Base-by-base conservation (phyloP, 805 yeast species). In the Nakazawaea holstii region DNA sequence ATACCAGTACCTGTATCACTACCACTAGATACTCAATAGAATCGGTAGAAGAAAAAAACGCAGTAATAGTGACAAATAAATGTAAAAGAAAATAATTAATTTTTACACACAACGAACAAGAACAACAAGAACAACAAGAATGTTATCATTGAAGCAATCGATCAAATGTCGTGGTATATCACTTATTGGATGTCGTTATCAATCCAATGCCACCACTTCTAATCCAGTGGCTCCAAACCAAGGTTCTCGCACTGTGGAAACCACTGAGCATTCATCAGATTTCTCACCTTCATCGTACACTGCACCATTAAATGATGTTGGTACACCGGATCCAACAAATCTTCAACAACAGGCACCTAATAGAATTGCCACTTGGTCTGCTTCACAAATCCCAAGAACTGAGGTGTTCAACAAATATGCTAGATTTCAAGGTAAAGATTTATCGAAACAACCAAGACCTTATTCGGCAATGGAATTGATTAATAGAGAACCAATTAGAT, bases 381-480 rank as follows among this genome's bases (percentile, higher is more conserved):
- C 69, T 8, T 73, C 82, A 6, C 96, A 88, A 67, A 74, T 69
- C 45, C 69, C 82, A 35, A 75, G 88, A 60, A 59, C 70, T 35
- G 80, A 79, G 31, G 78, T 81, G 17, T 67, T 77, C 59, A 63
- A 74, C 46, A 63, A 56, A 29, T 75, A 81, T 50, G 80, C 86
- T 3, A 73, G 91, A 55, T 87, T 87, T 58, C 77, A 82, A 43
- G 95, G 86, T 57, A 77, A 69, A 53, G 89, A 87, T 59, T 68
- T 87, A 48, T 66, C 68, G 6, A 60, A 68, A 39, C 94, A 87
- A 67, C 96, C 96, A 47, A 76, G 74, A 57, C 89, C 95, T 6
- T 79, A 80, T 52, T 87, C 95, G 37, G 95, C 95, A 48, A 88
- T 88, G 59, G 94, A 88, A 39, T 74, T 88, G 64, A 85, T 88